phyloP scores from a whole-genome alignment of 208 protist species.

The Crithidia acanthocephali region DNA sequence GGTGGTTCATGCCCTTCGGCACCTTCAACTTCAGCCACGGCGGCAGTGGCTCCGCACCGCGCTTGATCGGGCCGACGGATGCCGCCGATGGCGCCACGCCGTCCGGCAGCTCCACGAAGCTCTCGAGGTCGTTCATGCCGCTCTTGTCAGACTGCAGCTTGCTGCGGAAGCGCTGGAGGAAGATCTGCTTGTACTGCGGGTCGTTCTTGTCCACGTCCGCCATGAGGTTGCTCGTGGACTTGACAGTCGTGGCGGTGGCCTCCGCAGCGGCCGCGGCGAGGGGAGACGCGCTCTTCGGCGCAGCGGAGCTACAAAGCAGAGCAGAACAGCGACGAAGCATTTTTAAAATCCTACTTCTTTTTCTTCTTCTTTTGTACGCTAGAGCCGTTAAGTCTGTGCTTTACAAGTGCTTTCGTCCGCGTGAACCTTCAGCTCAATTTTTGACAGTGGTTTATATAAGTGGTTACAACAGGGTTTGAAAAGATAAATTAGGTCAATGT shows the following conservation, averaged over 20 bases:
- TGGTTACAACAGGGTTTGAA: too few species aligned
- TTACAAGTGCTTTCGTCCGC: neutral
- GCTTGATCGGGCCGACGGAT: constrained; percentile 78
- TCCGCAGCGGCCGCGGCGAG: constrained; percentile 11
- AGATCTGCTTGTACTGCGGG: constrained; percentile 71
- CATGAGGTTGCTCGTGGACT: constrained; percentile 26
- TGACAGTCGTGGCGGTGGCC: neutral
- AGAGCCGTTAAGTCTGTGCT: neutral
- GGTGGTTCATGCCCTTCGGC: constrained; percentile 80
- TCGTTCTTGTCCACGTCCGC: constrained; percentile 47
- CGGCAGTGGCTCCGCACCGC: constrained; percentile 85
- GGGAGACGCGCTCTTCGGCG: constrained; percentile 17
- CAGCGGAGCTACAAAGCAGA: constrained; percentile 22
- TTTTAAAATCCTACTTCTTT: neutral
- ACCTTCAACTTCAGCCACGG: constrained; percentile 94
- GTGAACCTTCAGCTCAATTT: too few species aligned
- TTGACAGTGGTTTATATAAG: too few species aligned
- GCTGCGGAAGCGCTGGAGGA: constrained; percentile 77
- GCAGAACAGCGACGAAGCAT: constrained; percentile 37
- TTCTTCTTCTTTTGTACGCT: constrained; percentile 11
- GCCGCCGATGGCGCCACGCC: constrained; percentile 59
- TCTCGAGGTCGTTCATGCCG: constrained; percentile 77
- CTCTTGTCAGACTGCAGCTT: constrained; percentile 65
- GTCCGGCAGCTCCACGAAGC: constrained; percentile 82
- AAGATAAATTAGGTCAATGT: too few species aligned